Evolutionary conservation across 768 basidiomycete genomes (phyloP).

Genomic region (Phanerochaete carnosa): DNA sequence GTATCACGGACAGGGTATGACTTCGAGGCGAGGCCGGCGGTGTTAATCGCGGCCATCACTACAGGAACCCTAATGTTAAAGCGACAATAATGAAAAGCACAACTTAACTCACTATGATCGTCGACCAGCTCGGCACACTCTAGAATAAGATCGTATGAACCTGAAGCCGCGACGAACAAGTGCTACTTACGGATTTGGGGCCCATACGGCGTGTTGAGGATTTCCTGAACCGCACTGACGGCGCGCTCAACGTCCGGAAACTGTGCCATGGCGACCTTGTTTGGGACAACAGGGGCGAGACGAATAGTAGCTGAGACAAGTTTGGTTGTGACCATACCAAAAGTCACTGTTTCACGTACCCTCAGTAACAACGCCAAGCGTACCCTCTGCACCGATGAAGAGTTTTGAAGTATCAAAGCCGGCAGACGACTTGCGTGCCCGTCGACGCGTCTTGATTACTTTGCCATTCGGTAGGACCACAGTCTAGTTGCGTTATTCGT

Average conservation of each 20-base stretch:
- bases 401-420: slow-evolving; percentile 85
- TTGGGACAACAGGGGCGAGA: slow-evolving; percentile 76
- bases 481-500: slow-evolving; percentile 42
- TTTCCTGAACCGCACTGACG: slow-evolving; percentile 77
- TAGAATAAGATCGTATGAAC: slow-evolving; percentile 23
- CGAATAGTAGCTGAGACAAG: slow-evolving; percentile 59
- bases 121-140: slow-evolving; percentile 91
- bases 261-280: slow-evolving; percentile 83
- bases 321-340: background rate
- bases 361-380: slow-evolving; percentile 84
- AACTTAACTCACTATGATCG: slow-evolving; percentile 50
- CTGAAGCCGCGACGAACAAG: background rate
- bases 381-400: slow-evolving; percentile 88
- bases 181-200: slow-evolving; percentile 59
- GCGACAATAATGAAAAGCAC: background rate
- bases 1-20: slow-evolving; percentile 72
- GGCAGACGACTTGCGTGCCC: slow-evolving; percentile 79
- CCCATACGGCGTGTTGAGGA: slow-evolving; percentile 65
- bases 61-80: background rate
- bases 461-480: slow-evolving; percentile 82
- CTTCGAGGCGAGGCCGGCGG: slow-evolving; percentile 53
- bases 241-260: slow-evolving; percentile 78
- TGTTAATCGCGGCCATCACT: slow-evolving; percentile 81
- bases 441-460: slow-evolving; percentile 78
- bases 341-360: slow-evolving; percentile 31